Percentiles rank a stretch among this genome's conserved stretches.
Conservation (phyloP, 768 basidiomycete species). For the Paxillus involutus region DNA sequence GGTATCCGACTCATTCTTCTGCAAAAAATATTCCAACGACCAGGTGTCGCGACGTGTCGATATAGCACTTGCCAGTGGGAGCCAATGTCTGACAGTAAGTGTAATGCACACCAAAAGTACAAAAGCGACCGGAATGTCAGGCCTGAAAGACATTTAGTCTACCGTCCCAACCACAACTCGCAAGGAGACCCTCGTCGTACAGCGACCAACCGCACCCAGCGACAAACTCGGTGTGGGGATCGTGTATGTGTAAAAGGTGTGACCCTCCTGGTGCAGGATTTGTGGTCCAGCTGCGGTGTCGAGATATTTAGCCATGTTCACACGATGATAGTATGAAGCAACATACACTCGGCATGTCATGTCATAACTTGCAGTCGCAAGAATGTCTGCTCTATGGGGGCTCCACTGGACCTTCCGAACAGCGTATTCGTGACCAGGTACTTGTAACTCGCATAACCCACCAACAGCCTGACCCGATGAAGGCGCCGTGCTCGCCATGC, state of each 20-base stretch:
- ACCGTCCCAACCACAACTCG: slow-evolving; percentile 92
- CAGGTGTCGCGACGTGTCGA: too few species aligned
- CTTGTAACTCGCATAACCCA: slow-evolving; percentile 65
- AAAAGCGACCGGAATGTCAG: slow-evolving; percentile 11
- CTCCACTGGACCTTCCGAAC: slow-evolving; percentile 89
- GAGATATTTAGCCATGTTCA: neutral
- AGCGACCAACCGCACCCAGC: slow-evolving; percentile 92
- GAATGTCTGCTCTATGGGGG: slow-evolving; percentile 69
- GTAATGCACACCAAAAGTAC: neutral
- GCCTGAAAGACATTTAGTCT: slow-evolving; percentile 75
- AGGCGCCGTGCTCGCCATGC: slow-evolving; percentile 69
- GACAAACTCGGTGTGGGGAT: slow-evolving; percentile 93
- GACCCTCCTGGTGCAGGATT: slow-evolving; percentile 46
- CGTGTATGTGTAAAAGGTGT: slow-evolving; percentile 69
- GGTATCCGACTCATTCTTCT: neutral
- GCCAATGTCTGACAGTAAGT: neutral
- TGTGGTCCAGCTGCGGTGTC: slow-evolving; percentile 67
- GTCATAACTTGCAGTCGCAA: slow-evolving; percentile 82
- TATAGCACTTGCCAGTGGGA: neutral
- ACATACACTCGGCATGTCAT: slow-evolving; percentile 93
- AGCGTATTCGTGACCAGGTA: slow-evolving; percentile 88
- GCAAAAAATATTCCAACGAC: neutral
- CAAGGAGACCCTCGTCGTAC: slow-evolving; percentile 83
- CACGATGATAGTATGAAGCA: slow-evolving; percentile 2
- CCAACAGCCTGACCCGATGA: slow-evolving; percentile 55